Base-by-base conservation (phyloP, 73 alveolate species). In the Paramecium bursaria region DNA sequence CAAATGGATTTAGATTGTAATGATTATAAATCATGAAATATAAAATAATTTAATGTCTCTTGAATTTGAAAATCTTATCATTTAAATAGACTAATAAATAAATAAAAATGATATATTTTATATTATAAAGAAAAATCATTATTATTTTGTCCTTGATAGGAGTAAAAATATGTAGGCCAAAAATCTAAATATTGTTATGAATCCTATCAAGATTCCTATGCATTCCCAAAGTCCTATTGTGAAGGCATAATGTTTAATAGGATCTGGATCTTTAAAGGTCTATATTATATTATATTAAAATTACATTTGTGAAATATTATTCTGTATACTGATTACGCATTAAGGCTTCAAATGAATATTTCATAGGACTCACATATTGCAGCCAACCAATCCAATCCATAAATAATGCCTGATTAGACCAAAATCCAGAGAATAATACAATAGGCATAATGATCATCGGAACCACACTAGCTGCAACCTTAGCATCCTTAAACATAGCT, bases 1-100 rank as follows among this genome's bases (percentile, higher is more conserved):
- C 33, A 67, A 39, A 53, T 39, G 82, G 82, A 35, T 67, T 67
- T 67, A 67, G 82, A 42, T 19, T 67, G 14, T 39, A 39, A 39
- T 39, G 49, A 39, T 7, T 7, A 7, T 7, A 39, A 39, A 39
- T 7, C 11, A 39, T 39, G 11, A 39, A 39, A 7, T 7, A 39
- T 7, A 7, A 39, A 39, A 7, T 7, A 7, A 39, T 39, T 39
- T 39, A n/a, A n/a, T n/a, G n/a, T n/a, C n/a, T n/a, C n/a, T n/a
- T n/a, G n/a, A n/a, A n/a, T n/a, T n/a, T n/a, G n/a, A n/a, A n/a
- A n/a, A n/a, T n/a, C n/a, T n/a, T n/a, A n/a, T n/a, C n/a, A n/a
- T n/a, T n/a, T n/a, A n/a, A n/a, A n/a, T n/a, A n/a, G n/a, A n/a
- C n/a, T n/a, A n/a, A n/a, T n/a, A n/a, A n/a, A n/a, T n/a, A n/a